These are phyloP conservation scores for Sporothrix variecibatus DNA, from an alignment of 2,329 filamentous ascomycete genomes.

Conservation along the genomic window DNA sequence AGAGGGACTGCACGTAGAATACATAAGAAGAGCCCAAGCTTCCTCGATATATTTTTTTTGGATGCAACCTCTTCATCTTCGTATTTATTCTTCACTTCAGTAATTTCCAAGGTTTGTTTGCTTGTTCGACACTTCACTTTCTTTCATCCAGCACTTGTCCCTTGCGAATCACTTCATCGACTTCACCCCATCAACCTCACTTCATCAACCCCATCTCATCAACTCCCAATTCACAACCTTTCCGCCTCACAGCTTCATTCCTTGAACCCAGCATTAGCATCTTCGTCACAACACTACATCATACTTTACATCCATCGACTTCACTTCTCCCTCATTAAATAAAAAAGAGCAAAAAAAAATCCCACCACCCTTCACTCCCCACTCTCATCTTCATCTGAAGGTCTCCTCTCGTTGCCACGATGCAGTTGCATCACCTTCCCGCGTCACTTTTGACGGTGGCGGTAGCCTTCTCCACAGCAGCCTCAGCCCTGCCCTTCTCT, in stretches of 20 bases:
- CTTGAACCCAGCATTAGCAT: neutral
- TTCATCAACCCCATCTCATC: neutral
- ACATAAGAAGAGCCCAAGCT: slow-evolving; percentile 20
- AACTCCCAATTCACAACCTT: neutral
- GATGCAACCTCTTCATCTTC: neutral
- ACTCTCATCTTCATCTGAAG: neutral
- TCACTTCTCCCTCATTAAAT: neutral
- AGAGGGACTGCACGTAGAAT: neutral
- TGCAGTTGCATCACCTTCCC: slow-evolving; percentile 30
- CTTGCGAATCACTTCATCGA: neutral
- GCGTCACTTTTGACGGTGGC: slow-evolving; percentile 27
- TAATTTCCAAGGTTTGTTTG: slow-evolving; percentile 5
- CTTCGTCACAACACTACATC: neutral
- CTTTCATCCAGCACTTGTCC: neutral
- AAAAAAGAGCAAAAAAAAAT: neutral
- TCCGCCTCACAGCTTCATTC: neutral
- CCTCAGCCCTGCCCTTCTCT: slow-evolving; percentile 33
- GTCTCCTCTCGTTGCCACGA: slow-evolving; percentile 7
- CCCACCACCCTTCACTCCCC: neutral
- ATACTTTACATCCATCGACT: neutral
- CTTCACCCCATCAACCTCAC: neutral
- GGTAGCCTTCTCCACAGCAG: slow-evolving; percentile 26
- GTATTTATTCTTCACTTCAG: neutral
- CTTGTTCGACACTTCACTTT: neutral
- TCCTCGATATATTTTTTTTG: slow-evolving; percentile 9